These are phyloP conservation scores for Nicotiana paniculata DNA, from an alignment of 257 asterid species.

Conservation along the genomic window DNA sequence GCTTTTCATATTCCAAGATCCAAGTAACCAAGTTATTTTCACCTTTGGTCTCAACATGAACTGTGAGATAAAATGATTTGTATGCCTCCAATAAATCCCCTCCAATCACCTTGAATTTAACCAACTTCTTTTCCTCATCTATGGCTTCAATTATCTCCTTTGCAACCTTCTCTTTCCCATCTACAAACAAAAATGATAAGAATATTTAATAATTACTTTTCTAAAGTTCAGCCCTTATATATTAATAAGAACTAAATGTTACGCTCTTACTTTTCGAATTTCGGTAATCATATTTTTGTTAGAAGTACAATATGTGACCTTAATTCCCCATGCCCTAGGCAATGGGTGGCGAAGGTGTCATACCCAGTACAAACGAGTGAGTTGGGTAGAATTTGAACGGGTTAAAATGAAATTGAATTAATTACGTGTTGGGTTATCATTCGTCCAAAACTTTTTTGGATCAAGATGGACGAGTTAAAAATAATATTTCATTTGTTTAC, in stretches of 20 bases:
- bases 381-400: not conserved
- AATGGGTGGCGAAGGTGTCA: too few relatives aligned
- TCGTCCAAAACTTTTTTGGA: not conserved
- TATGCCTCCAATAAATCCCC: constrained; percentile 16
- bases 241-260: too few relatives aligned
- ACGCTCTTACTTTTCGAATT: too few relatives aligned
- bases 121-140: constrained; percentile 17
- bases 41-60: constrained; percentile 14
- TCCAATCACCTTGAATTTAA: constrained; percentile 13
- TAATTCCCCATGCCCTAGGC: too few relatives aligned
- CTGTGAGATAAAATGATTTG: not conserved
- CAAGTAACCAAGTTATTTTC: constrained; percentile 12
- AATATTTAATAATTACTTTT: not conserved
- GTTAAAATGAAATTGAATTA: not conserved
- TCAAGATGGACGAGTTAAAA: not conserved
- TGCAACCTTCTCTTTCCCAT: constrained; percentile 16
- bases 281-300: too few relatives aligned
- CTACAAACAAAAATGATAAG: not conserved
- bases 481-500: not conserved
- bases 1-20: constrained; percentile 19
- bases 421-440: not conserved
- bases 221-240: too few relatives aligned
- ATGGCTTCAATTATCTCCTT: constrained; percentile 11
- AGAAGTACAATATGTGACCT: too few relatives aligned
- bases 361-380: not conserved